These are phyloP conservation scores for Endoconidiophora laricicola DNA, from an alignment of 2,329 filamentous ascomycete species.

Conservation along the genomic window DNA sequence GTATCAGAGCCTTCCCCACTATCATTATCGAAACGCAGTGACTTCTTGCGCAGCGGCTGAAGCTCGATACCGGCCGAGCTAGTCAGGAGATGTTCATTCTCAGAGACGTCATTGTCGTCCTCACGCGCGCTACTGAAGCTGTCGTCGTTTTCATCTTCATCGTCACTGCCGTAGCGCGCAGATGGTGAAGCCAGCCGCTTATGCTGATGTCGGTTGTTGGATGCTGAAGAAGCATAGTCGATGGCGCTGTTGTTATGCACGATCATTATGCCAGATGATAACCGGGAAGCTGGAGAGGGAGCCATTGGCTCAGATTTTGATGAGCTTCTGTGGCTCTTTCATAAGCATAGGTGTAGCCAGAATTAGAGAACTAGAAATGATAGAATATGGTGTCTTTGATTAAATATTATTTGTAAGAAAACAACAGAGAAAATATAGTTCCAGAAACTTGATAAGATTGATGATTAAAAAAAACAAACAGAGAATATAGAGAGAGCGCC, in stretches of 20 bases:
- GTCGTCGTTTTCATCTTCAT: background rate
- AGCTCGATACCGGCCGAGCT: conserved; percentile 20
- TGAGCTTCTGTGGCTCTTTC: background rate
- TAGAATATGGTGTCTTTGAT: background rate
- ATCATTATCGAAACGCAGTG: background rate
- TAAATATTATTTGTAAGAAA: background rate
- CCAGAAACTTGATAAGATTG: too few relatives aligned
- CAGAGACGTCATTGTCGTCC: conserved; percentile 30
- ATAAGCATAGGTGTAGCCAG: background rate
- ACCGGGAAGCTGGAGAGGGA: conserved; percentile 3
- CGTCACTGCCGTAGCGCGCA: background rate
- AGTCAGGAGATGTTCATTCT: conserved; percentile 39
- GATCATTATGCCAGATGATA: background rate
- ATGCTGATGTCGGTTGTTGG: background rate
- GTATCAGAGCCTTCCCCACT: background rate
- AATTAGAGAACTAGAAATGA: background rate
- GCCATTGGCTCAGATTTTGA: conserved; percentile 1
- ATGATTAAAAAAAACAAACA: too few relatives aligned
- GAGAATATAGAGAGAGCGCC: too few relatives aligned
- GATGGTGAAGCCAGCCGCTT: background rate
- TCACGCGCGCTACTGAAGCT: background rate
- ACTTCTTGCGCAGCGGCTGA: conserved; percentile 11
- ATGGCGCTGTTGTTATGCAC: too few relatives aligned
- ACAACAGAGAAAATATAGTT: too few relatives aligned
- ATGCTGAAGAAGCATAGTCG: background rate